Conservation (phyloP, 306 rosid species). For the Begonia masoniana region DNA sequence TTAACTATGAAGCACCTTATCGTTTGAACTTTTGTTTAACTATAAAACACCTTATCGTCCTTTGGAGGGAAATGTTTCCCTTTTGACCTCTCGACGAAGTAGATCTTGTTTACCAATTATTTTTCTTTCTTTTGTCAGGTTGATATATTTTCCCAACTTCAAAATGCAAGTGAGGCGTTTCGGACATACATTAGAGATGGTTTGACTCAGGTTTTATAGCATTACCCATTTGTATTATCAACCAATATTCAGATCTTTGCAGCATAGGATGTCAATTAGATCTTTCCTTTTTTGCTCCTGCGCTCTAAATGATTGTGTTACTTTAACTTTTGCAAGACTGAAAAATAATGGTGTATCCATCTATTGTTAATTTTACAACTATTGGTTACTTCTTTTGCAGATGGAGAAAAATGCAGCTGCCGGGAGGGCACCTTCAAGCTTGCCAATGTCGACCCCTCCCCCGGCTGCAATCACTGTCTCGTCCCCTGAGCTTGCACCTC, state of each 20-base stretch:
- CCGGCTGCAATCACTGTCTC: constrained; percentile 60
- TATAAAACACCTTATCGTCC: not conserved
- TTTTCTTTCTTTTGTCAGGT: constrained; percentile 37
- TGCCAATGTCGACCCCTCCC: constrained; percentile 96
- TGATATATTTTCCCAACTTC: constrained; percentile 94
- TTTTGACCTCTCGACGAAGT: no score
- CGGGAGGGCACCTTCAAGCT: constrained; percentile 89
- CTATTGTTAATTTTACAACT: not conserved
- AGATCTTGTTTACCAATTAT: not conserved
- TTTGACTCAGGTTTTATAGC: constrained; percentile 58
- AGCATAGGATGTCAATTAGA: no score
- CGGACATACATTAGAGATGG: constrained; percentile 98
- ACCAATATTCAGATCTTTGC: no score
- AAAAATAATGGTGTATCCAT: not conserved
- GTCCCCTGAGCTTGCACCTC: constrained; percentile 83
- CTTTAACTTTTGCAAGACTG: not conserved
- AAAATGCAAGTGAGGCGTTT: constrained; percentile 97
- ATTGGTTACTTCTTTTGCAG: constrained; percentile 30
- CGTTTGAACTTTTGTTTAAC: not conserved
- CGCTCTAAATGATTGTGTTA: no score
- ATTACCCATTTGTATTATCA: no score
- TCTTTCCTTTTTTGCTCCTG: no score
- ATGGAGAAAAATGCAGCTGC: constrained; percentile 99
- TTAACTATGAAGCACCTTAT: no score
- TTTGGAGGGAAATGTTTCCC: not conserved